Percentiles rank a stretch among this genome's conserved stretches.
Conservation (phyloP, 192 early-diverging fungal genomes). For the Diversispora eburnea region DNA sequence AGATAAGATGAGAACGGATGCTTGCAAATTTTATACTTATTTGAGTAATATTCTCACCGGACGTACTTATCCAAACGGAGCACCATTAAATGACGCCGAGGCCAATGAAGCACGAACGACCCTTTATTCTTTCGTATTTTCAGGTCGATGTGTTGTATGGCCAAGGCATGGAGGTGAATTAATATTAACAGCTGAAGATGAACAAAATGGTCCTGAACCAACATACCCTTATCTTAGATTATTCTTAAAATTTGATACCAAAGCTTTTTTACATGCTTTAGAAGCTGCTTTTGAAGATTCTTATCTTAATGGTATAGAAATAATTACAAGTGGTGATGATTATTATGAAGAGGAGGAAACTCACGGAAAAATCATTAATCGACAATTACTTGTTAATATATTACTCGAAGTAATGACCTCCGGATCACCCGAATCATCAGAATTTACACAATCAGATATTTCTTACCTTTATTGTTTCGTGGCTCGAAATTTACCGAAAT, state of each 20-base stretch:
- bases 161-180: slow-evolving; percentile 51
- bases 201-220: slow-evolving; percentile 49
- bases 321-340: slow-evolving; percentile 35
- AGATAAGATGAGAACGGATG: slow-evolving; percentile 36
- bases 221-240: slow-evolving; percentile 59
- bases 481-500: slow-evolving; percentile 51
- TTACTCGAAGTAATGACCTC: slow-evolving; percentile 53
- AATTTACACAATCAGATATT: slow-evolving; percentile 37
- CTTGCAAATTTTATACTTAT: slow-evolving; percentile 53
- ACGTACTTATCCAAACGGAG: slow-evolving; percentile 47
- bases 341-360: slow-evolving; percentile 44
- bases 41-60: slow-evolving; percentile 50
- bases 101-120: slow-evolving; percentile 51
- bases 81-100: slow-evolving; percentile 33
- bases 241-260: slow-evolving; percentile 48
- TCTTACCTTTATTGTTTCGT: slow-evolving; percentile 56
- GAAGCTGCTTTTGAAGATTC: slow-evolving; percentile 58
- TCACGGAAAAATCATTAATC: slow-evolving; percentile 51
- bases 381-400: slow-evolving; percentile 59
- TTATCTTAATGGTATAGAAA: slow-evolving; percentile 52
- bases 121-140: slow-evolving; percentile 59
- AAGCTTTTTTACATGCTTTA: slow-evolving; percentile 50
- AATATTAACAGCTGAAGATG: slow-evolving; percentile 51
- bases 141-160: slow-evolving; percentile 60
- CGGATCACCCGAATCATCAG: slow-evolving; percentile 33